Evolutionary conservation across 768 basidiomycete species (phyloP), one percentile per base, ranked within the genome.

Genomic region (Auricularia sp.): DNA sequence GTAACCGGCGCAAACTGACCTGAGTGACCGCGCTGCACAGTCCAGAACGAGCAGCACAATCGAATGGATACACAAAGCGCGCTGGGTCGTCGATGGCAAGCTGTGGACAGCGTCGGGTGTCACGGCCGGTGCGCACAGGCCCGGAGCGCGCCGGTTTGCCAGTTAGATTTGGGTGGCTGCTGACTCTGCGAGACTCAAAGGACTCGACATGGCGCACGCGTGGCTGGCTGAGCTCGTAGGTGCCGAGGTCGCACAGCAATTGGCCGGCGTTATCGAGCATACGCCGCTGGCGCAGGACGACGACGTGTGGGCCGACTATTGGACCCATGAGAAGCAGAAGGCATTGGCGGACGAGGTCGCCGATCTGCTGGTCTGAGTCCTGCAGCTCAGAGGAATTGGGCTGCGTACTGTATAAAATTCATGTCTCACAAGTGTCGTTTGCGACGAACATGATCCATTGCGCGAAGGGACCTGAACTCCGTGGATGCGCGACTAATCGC

Each of bases 31-130:
- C 7, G 23, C 29, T 29, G 29, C 34, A 33, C 36, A 54, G 36
- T n/a, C 53, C 7, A 10, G 53, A 8, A 64, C 61, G 23, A 63
- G 65, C 21, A 70, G 73, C 2, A 70, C 76, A 56, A 78, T 81
- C 4, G 66, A 74, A 2, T 82, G 81, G 80, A 72, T 80, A 23
- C 61, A 76, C 0, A 73, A 74, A 39, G 81, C 81, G 8, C 73
- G 81, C 16, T 83, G 80, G 81, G 79, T 81, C 1, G 76, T 75
- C 0, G 78, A 80, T 68, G 80, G 77, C 7, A 81, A 81, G 65
- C 71, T 80, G n/a, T 82, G 80, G 79, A 78, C 79, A 3, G 77
- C 78, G 6, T 80, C 80, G 0, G 81, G 81, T 0, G 76, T 82
- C 36, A 77, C 74, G 64, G 80, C 81, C 36, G 80, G 80, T 18